Evolutionary conservation across 108 stramenopile genomes (phyloP).

Genomic region (Aureococcus anophagefferens): DNA sequence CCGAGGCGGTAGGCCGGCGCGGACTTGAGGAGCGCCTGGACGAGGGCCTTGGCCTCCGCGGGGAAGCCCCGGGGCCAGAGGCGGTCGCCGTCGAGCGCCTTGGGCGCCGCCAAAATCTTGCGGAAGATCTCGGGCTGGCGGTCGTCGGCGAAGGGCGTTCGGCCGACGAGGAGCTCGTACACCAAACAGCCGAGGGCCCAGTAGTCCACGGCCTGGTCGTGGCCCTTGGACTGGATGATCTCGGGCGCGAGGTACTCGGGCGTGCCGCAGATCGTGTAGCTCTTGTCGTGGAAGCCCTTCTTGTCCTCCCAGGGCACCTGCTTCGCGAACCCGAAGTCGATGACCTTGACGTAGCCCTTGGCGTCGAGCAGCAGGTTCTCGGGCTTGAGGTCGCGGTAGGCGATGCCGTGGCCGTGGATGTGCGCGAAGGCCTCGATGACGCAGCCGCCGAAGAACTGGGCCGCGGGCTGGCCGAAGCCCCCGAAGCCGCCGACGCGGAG

Average conservation of each 20-base stretch:
- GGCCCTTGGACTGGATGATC: constrained; percentile 42
- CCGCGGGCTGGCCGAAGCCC: constrained; percentile 41
- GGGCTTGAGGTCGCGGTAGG: constrained; percentile 36
- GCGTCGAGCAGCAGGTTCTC: constrained; percentile 36
- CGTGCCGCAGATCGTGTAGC: constrained; percentile 40
- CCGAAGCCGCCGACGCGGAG: not conserved
- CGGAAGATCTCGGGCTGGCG: constrained; percentile 20
- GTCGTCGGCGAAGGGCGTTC: constrained; percentile 46
- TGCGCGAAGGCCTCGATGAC: constrained; percentile 39
- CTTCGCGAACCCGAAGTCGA: constrained; percentile 48
- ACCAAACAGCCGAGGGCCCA: constrained; percentile 63
- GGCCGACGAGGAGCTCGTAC: constrained; percentile 51
- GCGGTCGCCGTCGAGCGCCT: not conserved
- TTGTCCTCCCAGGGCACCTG: constrained; percentile 9
- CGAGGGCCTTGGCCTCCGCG: constrained; percentile 22
- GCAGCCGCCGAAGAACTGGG: constrained; percentile 71
- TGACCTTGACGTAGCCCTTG: constrained; percentile 30
- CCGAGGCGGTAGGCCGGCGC: constrained; percentile 37
- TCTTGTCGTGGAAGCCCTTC: constrained; percentile 13
- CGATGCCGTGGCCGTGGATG: constrained; percentile 9
- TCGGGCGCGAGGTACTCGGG: constrained; percentile 47
- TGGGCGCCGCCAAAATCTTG: constrained; percentile 12
- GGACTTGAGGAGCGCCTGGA: constrained; percentile 25
- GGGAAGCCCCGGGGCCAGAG: not conserved
- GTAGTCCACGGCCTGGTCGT: constrained; percentile 47